Conservation (phyloP, 805 yeast species). For the Candida golubevii region DNA sequence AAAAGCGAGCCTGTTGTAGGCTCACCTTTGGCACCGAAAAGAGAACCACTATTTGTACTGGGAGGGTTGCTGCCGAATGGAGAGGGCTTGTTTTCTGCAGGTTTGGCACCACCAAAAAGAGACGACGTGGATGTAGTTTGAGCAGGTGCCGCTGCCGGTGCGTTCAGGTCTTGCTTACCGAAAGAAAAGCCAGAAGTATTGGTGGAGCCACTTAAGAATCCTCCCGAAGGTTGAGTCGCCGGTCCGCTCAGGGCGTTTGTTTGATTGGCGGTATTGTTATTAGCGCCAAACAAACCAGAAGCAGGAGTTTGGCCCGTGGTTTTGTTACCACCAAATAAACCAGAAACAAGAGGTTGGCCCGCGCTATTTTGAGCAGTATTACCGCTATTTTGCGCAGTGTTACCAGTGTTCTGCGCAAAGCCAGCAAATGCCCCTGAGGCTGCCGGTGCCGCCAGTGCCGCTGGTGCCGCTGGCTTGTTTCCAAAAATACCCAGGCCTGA, state of each 20-base stretch:
- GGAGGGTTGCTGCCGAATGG: conserved; percentile 9
- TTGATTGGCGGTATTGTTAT: too few species aligned
- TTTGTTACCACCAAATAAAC: too few species aligned
- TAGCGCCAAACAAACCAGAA: too few species aligned
- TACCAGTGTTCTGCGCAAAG: background rate
- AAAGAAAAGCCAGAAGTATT: conserved; percentile 1
- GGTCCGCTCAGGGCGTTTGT: background rate
- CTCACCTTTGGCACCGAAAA: conserved; percentile 12
- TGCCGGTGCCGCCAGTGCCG: too few species aligned
- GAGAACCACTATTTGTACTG: conserved; percentile 1
- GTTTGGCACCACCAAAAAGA: conserved; percentile 12
- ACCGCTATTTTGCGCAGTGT: too few species aligned
- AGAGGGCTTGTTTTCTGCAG: conserved; percentile 14
- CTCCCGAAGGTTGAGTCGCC: background rate
- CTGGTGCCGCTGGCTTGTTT: too few species aligned
- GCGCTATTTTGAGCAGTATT: too few species aligned
- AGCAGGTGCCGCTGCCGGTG: background rate
- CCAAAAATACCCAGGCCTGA: background rate
- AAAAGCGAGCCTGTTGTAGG: conserved; percentile 8
- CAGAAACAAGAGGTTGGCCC: too few species aligned
- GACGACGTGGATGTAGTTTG: conserved; percentile 1
- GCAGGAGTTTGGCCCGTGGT: too few species aligned
- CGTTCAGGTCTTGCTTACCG: background rate
- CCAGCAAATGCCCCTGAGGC: background rate
- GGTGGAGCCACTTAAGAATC: conserved; percentile 6